Percentiles rank a stretch among this genome's conserved stretches.
These are phyloP conservation scores for Fennellomyces sp. DNA, from an alignment of 371 early-diverging fungal species.

Conservation along the genomic window DNA sequence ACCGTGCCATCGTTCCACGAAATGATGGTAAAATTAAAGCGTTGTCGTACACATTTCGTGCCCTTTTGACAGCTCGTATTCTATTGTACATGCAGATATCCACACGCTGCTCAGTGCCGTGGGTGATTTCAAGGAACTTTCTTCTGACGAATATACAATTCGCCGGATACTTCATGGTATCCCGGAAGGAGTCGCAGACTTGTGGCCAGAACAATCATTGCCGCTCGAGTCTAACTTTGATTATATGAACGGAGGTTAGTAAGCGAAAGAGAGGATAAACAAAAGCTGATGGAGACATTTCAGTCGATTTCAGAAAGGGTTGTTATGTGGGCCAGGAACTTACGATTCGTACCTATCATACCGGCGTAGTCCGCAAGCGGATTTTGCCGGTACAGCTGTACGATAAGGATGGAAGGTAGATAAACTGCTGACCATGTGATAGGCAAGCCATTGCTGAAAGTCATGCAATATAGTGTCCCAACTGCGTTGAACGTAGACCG, in stretches of 20 bases:
- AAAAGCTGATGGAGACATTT: too few species aligned
- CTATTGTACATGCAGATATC: slow-evolving; percentile 16
- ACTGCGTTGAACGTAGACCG: slow-evolving; percentile 34
- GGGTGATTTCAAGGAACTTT: slow-evolving; percentile 45
- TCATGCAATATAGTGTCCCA: slow-evolving; percentile 31
- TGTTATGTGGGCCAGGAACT: slow-evolving; percentile 98
- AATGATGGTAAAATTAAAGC: slow-evolving; percentile 19
- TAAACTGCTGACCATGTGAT: background rate
- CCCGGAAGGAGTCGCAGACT: slow-evolving; percentile 88
- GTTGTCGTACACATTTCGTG: background rate
- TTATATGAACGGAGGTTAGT: slow-evolving; percentile 82
- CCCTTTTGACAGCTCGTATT: background rate
- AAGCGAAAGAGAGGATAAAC: background rate
- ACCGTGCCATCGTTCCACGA: slow-evolving; percentile 50
- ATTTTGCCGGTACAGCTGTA: slow-evolving; percentile 82
- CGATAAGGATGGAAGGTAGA: slow-evolving; percentile 41
- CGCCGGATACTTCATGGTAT: slow-evolving; percentile 84
- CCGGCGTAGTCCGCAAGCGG: slow-evolving; percentile 92
- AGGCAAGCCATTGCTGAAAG: background rate
- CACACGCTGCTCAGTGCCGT: slow-evolving; percentile 18
- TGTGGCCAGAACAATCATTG: slow-evolving; percentile 70
- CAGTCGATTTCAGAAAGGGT: slow-evolving; percentile 95
- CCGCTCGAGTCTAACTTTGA: slow-evolving; percentile 95
- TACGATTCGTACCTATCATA: slow-evolving; percentile 95
- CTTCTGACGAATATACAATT: slow-evolving; percentile 68